A percentile compares a stretch with the other conserved stretches of the same genome.
Conservation (phyloP, 495 filamentous ascomycete genomes). For the Podospora conica region DNA sequence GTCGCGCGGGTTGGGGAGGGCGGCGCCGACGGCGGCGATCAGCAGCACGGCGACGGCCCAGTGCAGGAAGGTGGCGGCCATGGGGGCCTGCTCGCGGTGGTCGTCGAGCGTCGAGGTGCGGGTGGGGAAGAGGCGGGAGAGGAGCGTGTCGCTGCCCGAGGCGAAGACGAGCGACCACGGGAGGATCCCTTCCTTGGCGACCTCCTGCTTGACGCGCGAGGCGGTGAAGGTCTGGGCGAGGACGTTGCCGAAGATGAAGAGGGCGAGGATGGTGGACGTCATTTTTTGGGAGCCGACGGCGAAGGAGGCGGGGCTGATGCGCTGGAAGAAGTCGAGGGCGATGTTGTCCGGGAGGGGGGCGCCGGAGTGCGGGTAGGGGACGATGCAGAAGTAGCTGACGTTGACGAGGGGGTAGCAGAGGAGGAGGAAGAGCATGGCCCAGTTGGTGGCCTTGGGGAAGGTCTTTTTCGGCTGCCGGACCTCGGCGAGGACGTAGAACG, state of each 20-base stretch:
- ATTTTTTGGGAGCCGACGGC: neutral
- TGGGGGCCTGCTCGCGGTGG: neutral
- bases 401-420: conserved; percentile 16
- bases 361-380: neutral
- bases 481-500: conserved; percentile 27
- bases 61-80: conserved; percentile 1
- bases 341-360: neutral
- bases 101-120: neutral
- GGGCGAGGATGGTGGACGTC: neutral
- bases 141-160: neutral
- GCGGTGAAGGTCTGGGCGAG: conserved; percentile 5
- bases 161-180: neutral
- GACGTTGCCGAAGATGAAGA: conserved; percentile 5
- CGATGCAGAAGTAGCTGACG: conserved; percentile 12
- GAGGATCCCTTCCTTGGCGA: conserved; percentile 7
- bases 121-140: neutral
- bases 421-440: conserved; percentile 7
- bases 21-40: neutral
- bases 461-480: conserved; percentile 13
- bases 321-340: conserved; percentile 7
- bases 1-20: neutral
- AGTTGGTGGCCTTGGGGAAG: conserved; percentile 15
- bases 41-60: neutral
- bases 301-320: neutral
- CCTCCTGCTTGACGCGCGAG: conserved; percentile 5